Evolutionary conservation across 2,329 filamentous ascomycete genomes (phyloP).

Genomic region (Microsporum audouinii): DNA sequence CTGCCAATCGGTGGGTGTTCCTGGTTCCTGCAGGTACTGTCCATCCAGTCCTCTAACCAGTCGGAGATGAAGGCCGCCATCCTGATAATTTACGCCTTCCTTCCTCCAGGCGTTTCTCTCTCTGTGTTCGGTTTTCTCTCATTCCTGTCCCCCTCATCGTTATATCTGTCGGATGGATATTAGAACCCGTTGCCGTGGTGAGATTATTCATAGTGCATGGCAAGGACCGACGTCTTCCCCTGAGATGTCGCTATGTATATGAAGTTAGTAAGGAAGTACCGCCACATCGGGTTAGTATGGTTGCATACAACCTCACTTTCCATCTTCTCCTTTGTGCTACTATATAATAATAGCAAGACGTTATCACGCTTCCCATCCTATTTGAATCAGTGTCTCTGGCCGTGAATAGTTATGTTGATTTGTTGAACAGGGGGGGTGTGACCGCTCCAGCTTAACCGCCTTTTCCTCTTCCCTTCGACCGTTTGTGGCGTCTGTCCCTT

Average conservation of each 20-base stretch:
- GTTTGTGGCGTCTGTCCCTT: background rate
- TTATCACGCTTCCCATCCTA: background rate
- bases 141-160: background rate
- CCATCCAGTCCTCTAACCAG: background rate
- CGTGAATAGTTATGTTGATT: background rate
- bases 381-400: background rate
- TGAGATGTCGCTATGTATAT: background rate
- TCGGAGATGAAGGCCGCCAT: background rate
- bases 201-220: background rate
- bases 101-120: background rate
- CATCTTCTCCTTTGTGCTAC: background rate
- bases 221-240: background rate
- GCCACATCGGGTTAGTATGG: background rate
- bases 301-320: background rate
- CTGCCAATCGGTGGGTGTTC: background rate
- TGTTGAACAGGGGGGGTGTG: background rate
- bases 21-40: slow-evolving; percentile 1
- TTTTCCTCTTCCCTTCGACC: background rate
- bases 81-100: background rate
- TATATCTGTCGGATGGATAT: background rate
- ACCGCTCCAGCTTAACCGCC: background rate
- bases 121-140: background rate
- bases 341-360: background rate
- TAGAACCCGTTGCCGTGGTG: background rate
- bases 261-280: background rate